phyloP scores from a whole-genome alignment of 2,329 filamentous ascomycete species.

The Exserohilum rostratum region DNA sequence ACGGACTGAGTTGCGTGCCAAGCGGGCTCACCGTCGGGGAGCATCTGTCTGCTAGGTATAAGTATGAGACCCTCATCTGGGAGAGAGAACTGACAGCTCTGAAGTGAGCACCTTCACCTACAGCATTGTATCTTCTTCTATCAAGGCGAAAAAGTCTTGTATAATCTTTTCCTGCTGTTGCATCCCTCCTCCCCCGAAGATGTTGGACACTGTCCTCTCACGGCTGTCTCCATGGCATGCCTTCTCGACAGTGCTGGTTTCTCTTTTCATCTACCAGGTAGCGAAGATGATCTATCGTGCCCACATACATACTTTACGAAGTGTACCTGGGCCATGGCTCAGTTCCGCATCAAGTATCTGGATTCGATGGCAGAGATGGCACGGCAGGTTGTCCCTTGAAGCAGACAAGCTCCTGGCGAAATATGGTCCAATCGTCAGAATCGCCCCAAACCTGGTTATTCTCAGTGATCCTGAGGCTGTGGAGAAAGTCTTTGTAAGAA shows the following conservation, averaged over 20 bases:
- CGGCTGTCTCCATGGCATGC: not conserved
- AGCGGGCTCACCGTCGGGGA: not conserved
- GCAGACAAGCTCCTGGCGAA: slow-evolving; percentile 26
- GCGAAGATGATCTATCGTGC: slow-evolving; percentile 19
- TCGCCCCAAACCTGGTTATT: slow-evolving; percentile 26
- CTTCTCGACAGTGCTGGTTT: not conserved
- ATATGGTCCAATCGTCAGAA: slow-evolving; percentile 27
- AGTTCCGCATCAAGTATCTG: slow-evolving; percentile 22
- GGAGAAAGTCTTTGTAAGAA: slow-evolving; percentile 23
- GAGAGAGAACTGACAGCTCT: not conserved
- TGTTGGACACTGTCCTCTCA: not conserved
- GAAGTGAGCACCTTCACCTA: too few relatives aligned
- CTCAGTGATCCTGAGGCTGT: slow-evolving; percentile 25
- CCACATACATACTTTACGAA: slow-evolving; percentile 19
- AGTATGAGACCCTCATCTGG: not conserved
- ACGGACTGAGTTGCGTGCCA: not conserved
- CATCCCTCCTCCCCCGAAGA: not conserved
- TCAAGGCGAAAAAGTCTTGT: too few relatives aligned
- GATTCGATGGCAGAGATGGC: slow-evolving; percentile 31
- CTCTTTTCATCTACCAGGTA: not conserved
- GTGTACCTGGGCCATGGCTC: slow-evolving; percentile 26
- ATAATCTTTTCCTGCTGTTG: not conserved
- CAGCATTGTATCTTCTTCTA: too few relatives aligned
- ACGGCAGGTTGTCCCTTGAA: slow-evolving; percentile 24
- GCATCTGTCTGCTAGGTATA: not conserved